Evolutionary conservation across 2,329 filamentous ascomycete species (phyloP), one percentile per base, ranked within the genome.

Genomic region (Exophiala spinifera): DNA sequence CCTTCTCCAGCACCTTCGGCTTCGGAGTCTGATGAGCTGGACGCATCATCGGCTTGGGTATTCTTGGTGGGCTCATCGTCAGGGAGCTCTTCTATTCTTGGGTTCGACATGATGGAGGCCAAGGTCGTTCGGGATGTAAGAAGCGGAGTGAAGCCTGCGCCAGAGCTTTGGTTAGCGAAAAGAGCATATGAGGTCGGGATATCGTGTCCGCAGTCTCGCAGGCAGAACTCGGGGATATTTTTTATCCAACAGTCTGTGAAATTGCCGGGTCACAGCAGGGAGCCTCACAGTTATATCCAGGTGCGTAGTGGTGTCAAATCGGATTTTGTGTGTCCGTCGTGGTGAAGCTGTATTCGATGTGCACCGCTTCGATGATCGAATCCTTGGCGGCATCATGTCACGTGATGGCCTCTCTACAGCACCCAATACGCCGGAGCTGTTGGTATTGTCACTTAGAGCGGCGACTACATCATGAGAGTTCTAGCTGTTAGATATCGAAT

Each of bases 31-130:
- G 76, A 78, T 65, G 70, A 72, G 65, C 70, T 72, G 64, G 67
- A 74, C 65, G 79, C 84, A 61, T 83, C 86, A 74, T 94, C 91
- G 67, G 83, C 86, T 68, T 88, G 88, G 71, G 83, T 82, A 84
- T 94, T 91, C 80, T 89, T 85, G 72, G 85, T 82, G 79, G 89
- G 87, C 70, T 91, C 74, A 57, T 82, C 91, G 73, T 97, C 94
- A 68, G 89, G 87, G 70, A 99, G 85, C 80, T 99, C 94, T 83
- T 99, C 92, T 77, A 97, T 87, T 78, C 92, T 88, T 75, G 92
- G 89, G 82, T 96, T 95, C 74, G 94, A 88, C 94, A 99, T 99
- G 77, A 75, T 78, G 75, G 43, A 31, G 25, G 64, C 19, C 34
- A 36, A 33, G 34, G 23, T 37, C n/a, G 20, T 34, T 34, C 19